Conservation (phyloP, 352 stramenopile genomes). For the Globisporangium splendens region DNA sequence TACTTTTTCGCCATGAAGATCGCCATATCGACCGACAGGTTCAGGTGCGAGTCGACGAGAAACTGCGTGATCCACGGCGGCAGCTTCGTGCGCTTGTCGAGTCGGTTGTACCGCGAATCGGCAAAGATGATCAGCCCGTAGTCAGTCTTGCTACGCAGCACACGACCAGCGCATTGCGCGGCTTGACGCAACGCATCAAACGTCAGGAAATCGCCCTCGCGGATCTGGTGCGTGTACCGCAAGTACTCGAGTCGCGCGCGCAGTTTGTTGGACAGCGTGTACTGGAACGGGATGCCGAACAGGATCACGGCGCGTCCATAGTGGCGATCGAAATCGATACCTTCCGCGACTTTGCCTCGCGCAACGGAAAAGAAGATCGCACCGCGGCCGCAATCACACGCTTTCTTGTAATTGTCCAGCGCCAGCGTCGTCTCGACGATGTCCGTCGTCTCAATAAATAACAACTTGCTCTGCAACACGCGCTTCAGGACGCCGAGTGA, state of each 20-base stretch:
- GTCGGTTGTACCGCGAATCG: slow-evolving; percentile 96
- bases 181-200: slow-evolving; percentile 98
- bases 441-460: slow-evolving; percentile 99
- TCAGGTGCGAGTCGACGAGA: slow-evolving; percentile 93
- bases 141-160: slow-evolving; percentile 98
- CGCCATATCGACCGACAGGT: slow-evolving; percentile 96
- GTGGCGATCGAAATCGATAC: slow-evolving; percentile 99
- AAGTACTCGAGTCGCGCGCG: slow-evolving; percentile 96
- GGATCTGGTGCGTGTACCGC: slow-evolving; percentile 91
- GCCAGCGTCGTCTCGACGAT: slow-evolving; percentile 99
- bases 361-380: slow-evolving; percentile 99
- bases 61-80: slow-evolving; percentile 99
- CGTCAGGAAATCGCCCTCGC: slow-evolving; percentile 96
- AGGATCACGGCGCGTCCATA: slow-evolving; percentile 98
- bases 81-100: slow-evolving; percentile 98
- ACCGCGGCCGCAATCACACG: slow-evolving; percentile 94
- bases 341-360: slow-evolving; percentile 98
- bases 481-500: slow-evolving; percentile 88
- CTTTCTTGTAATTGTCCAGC: slow-evolving; percentile 98
- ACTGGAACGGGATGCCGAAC: slow-evolving; percentile 99
- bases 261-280: slow-evolving; percentile 93
- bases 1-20: slow-evolving; percentile 96
- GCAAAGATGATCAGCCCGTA: slow-evolving; percentile 99
- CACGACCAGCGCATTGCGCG: slow-evolving; percentile 96
- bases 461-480: slow-evolving; percentile 95